Base-by-base conservation (phyloP, 2,329 filamentous ascomycete genomes). In the Fusarium setosum region DNA sequence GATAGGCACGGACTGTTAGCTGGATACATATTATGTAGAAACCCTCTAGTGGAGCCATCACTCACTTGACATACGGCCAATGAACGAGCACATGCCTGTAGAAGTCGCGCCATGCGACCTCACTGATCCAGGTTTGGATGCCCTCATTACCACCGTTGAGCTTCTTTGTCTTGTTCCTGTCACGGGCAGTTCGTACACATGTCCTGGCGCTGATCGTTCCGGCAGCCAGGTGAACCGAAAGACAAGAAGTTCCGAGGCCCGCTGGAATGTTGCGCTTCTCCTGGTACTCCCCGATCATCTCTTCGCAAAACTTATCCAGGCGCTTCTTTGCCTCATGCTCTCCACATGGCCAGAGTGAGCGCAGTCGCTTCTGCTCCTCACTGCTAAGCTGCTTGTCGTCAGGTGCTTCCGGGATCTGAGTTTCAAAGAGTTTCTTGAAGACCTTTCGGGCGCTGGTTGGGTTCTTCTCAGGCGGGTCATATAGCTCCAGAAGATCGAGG, bases 21-120 rank as follows among this genome's bases (percentile, higher is more conserved):
- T 31, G 4, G 4, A 29, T 29, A 29, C 26, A 29, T 12, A 29
- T 12, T 8, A 29, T 7, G 5, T 17, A 23, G 10, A 8, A 12
- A n/a, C n/a, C n/a, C 17, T 13, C 7, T n/a, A 4, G 1, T 10
- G 15, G 8, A 21, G 4, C 8, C 15, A n/a, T 35, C 11, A 76
- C 84, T 73, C 77, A 89, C 88, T 90, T 93, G 7, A 94, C 83
- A 70, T 94, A 94, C 0, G 94, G 94, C 92, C 93, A 97, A 61
- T 94, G 82, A 1, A 90, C 92, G 6, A 97, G 79, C 4, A 97
- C 92, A 74, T 96, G 92, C 72, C 90, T 93, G 79, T 96, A 96
- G 72, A 96, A 96, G 72, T 96, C 93, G 13, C 93, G 83, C 93
- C 93, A 96, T 0, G 92, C 93, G 4, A 96, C 84, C 76, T 96